These are phyloP conservation scores for Dipteronia sinensis DNA, from an alignment of 345 rosid genomes.

Conservation along the genomic window DNA sequence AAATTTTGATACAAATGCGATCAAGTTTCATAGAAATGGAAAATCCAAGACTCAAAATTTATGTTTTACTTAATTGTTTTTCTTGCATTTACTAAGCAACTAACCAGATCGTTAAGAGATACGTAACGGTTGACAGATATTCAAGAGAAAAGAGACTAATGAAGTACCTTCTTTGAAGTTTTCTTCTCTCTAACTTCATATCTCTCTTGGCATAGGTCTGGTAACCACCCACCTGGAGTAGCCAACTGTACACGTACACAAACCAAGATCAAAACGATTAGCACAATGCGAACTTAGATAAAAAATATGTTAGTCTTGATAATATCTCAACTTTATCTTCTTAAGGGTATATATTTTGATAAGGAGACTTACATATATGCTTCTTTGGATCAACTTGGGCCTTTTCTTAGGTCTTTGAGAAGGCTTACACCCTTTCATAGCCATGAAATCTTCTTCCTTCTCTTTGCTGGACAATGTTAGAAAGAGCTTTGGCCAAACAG, in stretches of 20 bases:
- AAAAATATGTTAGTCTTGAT: too few relatives aligned
- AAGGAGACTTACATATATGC: constrained; percentile 59
- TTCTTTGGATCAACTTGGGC: constrained; percentile 83
- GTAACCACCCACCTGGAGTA: constrained; percentile 92
- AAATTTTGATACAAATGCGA: neutral
- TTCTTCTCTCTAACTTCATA: constrained; percentile 95
- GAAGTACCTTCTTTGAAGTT: constrained; percentile 78
- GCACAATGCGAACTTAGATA: neutral
- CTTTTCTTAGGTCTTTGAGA: constrained; percentile 94
- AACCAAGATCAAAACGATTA: too few relatives aligned
- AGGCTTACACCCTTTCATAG: constrained; percentile 93
- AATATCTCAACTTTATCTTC: too few relatives aligned
- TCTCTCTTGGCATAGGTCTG: constrained; percentile 80
- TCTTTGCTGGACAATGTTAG: constrained; percentile 81
- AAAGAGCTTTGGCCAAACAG: constrained; percentile 79
- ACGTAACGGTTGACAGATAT: neutral
- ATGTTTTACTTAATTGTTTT: neutral
- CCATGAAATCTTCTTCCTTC: constrained; percentile 94
- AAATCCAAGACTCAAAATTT: neutral
- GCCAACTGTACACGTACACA: constrained; percentile 54
- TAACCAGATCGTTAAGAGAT: neutral
- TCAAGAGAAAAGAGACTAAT: neutral
- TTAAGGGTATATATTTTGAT: neutral
- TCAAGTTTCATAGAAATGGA: neutral
- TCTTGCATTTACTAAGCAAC: neutral